Percentiles rank a stretch among this genome's conserved stretches.
Evolutionary conservation across 257 asterid species (phyloP).

Genomic region (Solanum chiquidenum): DNA sequence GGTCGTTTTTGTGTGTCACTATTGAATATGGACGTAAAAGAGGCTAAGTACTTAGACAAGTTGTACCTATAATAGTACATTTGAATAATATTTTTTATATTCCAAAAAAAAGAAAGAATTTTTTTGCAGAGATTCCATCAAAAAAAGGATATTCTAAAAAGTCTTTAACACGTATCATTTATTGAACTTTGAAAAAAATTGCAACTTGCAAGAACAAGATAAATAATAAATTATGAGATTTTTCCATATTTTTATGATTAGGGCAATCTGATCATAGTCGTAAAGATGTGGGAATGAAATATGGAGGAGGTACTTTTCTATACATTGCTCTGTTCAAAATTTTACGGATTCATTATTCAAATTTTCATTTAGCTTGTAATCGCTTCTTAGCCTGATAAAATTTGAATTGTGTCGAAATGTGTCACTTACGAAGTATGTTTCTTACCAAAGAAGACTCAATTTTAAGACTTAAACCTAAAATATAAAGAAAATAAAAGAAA

Average conservation of each 20-base stretch:
- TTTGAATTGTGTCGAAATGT: background rate
- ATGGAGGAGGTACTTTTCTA: background rate
- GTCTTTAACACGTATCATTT: background rate
- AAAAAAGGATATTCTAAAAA: background rate
- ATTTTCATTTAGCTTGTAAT: background rate
- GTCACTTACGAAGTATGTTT: rapidly evolving
- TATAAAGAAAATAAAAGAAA: background rate
- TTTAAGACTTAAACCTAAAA: background rate
- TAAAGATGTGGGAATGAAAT: background rate
- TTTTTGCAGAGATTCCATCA: background rate
- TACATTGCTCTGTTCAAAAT: background rate
- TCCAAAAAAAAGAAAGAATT: background rate
- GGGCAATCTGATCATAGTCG: background rate
- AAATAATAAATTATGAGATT: background rate
- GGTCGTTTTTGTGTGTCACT: background rate
- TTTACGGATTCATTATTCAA: background rate
- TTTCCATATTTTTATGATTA: background rate
- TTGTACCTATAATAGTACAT: background rate
- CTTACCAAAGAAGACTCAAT: rapidly evolving
- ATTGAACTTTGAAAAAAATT: background rate
- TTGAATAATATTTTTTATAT: background rate
- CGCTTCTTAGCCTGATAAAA: background rate
- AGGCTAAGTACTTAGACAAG: background rate
- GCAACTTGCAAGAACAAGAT: background rate
- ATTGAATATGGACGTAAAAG: background rate